Evolutionary conservation across 306 rosid species (phyloP).

Genomic region (Canavalia gladiata): DNA sequence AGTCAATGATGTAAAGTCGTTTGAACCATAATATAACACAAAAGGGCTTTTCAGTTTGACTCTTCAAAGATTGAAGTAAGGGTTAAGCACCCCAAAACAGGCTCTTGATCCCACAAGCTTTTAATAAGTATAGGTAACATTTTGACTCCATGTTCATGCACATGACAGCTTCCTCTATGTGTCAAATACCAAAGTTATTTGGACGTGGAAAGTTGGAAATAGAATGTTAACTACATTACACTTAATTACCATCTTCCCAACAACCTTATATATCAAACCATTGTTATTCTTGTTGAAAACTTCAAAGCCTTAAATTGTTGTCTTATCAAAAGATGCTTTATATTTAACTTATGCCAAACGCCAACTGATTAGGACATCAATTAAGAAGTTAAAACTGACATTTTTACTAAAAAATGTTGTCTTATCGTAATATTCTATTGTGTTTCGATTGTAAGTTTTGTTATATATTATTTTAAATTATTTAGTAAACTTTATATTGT

Average conservation of each 20-base stretch:
- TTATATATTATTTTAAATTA: too few species aligned
- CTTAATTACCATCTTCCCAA: slow-evolving; percentile 14
- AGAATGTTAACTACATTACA: background rate
- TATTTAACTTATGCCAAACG: background rate
- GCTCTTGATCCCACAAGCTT: slow-evolving; percentile 25
- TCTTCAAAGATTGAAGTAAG: slow-evolving; percentile 34
- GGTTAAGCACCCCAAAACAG: background rate
- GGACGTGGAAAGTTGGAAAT: slow-evolving; percentile 3
- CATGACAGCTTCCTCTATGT: background rate
- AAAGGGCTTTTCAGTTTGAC: slow-evolving; percentile 15
- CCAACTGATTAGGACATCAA: background rate
- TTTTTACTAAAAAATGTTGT: too few species aligned
- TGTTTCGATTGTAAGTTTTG: background rate
- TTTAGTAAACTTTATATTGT: background rate
- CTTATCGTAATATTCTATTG: background rate
- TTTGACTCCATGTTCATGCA: slow-evolving; percentile 5
- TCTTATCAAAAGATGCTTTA: background rate
- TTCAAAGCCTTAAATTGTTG: background rate
- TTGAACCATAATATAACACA: slow-evolving; percentile 4
- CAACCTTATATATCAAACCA: background rate
- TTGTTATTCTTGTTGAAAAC: background rate
- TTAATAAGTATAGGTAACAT: background rate
- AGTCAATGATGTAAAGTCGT: slow-evolving; percentile 42
- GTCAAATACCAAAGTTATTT: background rate
- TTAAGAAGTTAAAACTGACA: too few species aligned